Evolutionary conservation across 495 filamentous ascomycete species (phyloP), one percentile per base, ranked within the genome.

Genomic region (Xylaria bambusicola): DNA sequence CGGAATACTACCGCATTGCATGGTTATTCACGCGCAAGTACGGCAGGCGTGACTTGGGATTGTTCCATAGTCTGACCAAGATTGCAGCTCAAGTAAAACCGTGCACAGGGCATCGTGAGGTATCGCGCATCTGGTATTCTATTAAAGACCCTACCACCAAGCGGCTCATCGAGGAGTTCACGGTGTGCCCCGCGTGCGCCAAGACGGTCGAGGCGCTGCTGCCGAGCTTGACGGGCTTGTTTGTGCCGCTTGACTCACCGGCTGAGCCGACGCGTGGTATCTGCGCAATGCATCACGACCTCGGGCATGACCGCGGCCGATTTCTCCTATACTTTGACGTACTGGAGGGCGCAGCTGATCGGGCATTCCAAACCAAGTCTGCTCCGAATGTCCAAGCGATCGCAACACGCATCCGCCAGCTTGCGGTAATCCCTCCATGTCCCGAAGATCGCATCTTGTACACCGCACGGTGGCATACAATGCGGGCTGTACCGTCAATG

Each of bases 1-100:
- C 75, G 0, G 64, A 66, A 13, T 81, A 71, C 70, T 78, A 78
- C 52, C 73, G 73, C 46, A 77, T 81, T 40, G 78, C 78, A 2
- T 81, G 68, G 52, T 66, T 77, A 20, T 64, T 80, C 52, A 77
- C 74, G 9, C 52, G 69, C 10, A 77, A 80, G 54, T 64, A 76
- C 23, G 44, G 60, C 2, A 68, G 66, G 24, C 60, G 64, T 6
- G 78, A 81, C 38, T 38, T 80, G 45, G 67, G 67, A 3, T 62
- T 81, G 1, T 61, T 80, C 17, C 66, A 71, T 20, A 64, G 61
- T 23, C 67, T 80, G 36, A 73, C 75, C 6, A 68, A 67, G n/a
- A 66, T 77, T 45, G 67, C 68, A 13, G 64, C 69, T 0, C 65
- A 69, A 27, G 55, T 66, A 21, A 67, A 69, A 26, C 70, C 71